Evolutionary conservation across 2,329 filamentous ascomycete genomes (phyloP), one percentile per base, ranked within the genome.

Genomic region (Acephala macrosclerotiorum): DNA sequence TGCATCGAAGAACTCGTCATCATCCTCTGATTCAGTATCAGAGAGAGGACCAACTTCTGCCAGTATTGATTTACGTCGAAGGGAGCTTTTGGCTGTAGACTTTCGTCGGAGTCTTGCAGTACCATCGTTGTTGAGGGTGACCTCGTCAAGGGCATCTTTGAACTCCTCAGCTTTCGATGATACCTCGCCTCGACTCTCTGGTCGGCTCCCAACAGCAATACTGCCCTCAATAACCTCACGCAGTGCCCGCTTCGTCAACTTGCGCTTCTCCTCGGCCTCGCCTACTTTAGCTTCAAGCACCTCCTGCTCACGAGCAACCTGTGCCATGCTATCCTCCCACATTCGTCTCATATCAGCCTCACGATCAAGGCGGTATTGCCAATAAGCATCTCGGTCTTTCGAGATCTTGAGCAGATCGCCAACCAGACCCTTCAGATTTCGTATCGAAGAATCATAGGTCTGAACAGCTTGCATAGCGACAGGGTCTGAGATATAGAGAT

Each of bases 271-370:
- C 77, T 98, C 95, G 1, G 94, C 92, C 78, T 97, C 92, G 53
- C 92, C 93, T 67, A 97, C 92, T 65, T 90, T 91, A 40, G 88
- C 92, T 76, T 98, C 93, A 1, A 99, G 85, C 60, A 94, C 87
- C 79, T 98, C 96, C 73, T 99, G 96, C 77, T 99, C 96, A 63
- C 89, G 89, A 20, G 94, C 96, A n/a, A 99, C 91, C 73, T 94
- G 90, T 11, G 96, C 94, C 96, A 99, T 97, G 79, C 94, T 98
- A 75, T 99, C 96, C 79, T 99, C 96, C 96, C 96, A 99, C 88
- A 99, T 92, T 66, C 92, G 90, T 42, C 96, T 89, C 80, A 98
- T 91, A 76, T 97, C 93, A 51, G 90, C 90, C 80, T 99, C 96
- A 61, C 94, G 90, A 72, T 97, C 94, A 47, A 99, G 83, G 16